Evolutionary conservation across 306 rosid genomes (phyloP), one percentile per base, ranked within the genome.

Genomic region (Arachis stenosperma): DNA sequence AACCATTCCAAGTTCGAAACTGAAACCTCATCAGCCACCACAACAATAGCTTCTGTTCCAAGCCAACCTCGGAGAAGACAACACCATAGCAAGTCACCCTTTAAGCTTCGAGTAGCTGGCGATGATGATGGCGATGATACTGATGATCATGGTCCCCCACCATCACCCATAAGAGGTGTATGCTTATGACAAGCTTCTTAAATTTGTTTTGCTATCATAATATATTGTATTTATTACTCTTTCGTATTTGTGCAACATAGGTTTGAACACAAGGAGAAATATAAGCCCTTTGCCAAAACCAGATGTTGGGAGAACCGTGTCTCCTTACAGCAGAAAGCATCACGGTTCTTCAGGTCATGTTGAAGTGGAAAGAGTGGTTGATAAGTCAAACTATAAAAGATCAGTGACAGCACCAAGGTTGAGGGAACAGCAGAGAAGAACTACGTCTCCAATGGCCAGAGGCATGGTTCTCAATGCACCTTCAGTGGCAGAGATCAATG

Each of bases 401-500:
- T 61, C 93, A 57, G 62, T 69, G 53, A 83, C 93, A 58, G 90
- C 97, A 79, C 93, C 97, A 0, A 86, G 96, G 73, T 57, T 62
- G 64, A 89, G 97, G 74, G 86, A 75, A 5, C 89, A 71, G 43
- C 67, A 61, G 43, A 62, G 56, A 44, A 68, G 75, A 60, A 72
- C 82, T 39, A 43, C 76, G 30, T 65, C 86, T 2, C 62, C 83
- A 44, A 65, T 78, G 61, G 22, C 75, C 50, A 79, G 67, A 53
- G 74, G 33, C 59, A 39, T 33, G 77, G 47, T 55, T 47, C 54
- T 54, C 53, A 87, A 68, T 54, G 67, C 73, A 8, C 81, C 81
- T 37, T 86, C 85, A 9, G 79, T 80, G 7, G 92, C 90, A 48
- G 90, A 90, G 68, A 80, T 89, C 81, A 90, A 90, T 48, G 92